Evolutionary conservation across 768 basidiomycete species (phyloP), one percentile per base, ranked within the genome.

Genomic region (Kwoniella bestiolae): DNA sequence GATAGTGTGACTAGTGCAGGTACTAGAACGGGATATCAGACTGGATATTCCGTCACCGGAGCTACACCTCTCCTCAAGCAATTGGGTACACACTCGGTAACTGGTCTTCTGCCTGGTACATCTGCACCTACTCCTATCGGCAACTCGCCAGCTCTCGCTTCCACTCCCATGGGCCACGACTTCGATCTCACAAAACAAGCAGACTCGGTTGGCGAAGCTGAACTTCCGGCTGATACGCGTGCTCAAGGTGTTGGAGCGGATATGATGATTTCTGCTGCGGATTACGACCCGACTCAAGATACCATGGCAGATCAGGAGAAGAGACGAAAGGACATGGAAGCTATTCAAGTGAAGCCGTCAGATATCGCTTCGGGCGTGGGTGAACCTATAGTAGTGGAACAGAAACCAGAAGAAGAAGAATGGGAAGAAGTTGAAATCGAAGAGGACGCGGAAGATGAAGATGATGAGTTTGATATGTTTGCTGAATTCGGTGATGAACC

Each of bases 391-490:
- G 46, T 50, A 25, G 53, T 49, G 29, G 51, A 60, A 21, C 55
- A 56, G 3, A 65, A 60, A 28, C 25, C 32, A 23, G 59, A 11
- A 0, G 65, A 75, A 59, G 71, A 70, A 23, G 72, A 73, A 38
- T 71, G 67, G 60, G 72, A 73, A 31, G 76, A 75, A 55, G 67
- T 73, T 2, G 71, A 74, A 65, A 71, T 68, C 28, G 75, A 72
- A 25, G 65, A 66, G 16, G 73, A 72, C 18, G 68, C 68, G 12
- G 67, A 68, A 44, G 80, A 77, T 28, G 75, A 76, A 3, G 52
- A 55, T 7, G 79, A 77, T 35, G 85, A 95, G 1, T 92, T 95
- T 67, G 95, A 97, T 79, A 97, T 99, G 94, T 98, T 98, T 74
- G 89, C 92, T 14, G 67, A 65, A 0, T 72, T 75, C 25, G 85